A percentile compares a stretch with the other conserved stretches of the same genome.
These are phyloP conservation scores for Rubia balearica DNA, from an alignment of 305 asterid species.

Conservation along the genomic window DNA sequence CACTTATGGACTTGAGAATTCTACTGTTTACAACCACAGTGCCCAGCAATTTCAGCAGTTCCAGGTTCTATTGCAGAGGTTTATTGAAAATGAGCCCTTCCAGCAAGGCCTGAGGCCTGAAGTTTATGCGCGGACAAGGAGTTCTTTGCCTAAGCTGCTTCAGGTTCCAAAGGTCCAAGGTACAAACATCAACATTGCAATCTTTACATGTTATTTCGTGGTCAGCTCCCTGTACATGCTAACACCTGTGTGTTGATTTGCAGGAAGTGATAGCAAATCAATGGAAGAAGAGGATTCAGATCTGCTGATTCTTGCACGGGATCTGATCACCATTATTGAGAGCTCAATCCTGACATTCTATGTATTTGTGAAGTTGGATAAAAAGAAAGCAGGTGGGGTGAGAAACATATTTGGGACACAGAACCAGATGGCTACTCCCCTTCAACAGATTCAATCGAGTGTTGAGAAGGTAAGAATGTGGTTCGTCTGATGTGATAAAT, in stretches of 20 bases:
- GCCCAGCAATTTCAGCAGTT: conserved; percentile 95
- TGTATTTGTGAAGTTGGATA: conserved; percentile 68
- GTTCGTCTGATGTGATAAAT: no score
- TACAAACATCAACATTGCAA: conserved; percentile 13
- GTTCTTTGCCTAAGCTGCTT: conserved; percentile 65
- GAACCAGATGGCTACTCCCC: conserved; percentile 58
- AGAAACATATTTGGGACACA: conserved; percentile 49
- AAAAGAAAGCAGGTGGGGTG: conserved; percentile 49
- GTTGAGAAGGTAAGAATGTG: conserved; percentile 55
- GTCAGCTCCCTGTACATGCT: no score
- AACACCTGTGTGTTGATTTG: conserved; percentile 16
- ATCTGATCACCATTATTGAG: conserved; percentile 56
- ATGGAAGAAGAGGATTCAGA: conserved; percentile 44
- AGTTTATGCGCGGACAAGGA: conserved; percentile 66
- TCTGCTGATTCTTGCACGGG: conserved; percentile 43
- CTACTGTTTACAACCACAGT: conserved; percentile 59
- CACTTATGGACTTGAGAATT: conserved; percentile 45
- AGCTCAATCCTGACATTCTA: conserved; percentile 66
- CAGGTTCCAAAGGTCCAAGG: conserved; percentile 93
- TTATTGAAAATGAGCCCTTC: conserved; percentile 87
- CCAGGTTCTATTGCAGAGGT: conserved; percentile 79
- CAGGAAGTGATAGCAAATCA: conserved; percentile 53
- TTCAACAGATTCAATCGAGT: conserved; percentile 66
- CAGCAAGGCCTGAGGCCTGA: conserved; percentile 74
- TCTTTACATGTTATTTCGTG: no score